Percentiles rank a stretch among this genome's conserved stretches.
These are phyloP conservation scores for Iris macrosiphon DNA, from an alignment of 106 monocot species.

Conservation along the genomic window DNA sequence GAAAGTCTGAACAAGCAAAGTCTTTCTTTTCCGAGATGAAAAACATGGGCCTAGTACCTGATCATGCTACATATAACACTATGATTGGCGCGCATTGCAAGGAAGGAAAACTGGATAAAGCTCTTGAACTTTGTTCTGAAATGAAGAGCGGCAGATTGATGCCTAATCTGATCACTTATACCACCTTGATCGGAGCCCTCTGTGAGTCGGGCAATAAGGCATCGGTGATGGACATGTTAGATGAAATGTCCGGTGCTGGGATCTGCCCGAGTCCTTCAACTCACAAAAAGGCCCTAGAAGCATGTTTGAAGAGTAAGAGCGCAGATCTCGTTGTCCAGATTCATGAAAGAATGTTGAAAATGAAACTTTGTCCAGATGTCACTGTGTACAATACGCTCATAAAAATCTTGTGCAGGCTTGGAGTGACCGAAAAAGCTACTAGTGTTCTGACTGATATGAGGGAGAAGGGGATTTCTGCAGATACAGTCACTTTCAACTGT, in stretches of 20 bases:
- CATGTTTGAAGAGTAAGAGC: conserved; percentile 42
- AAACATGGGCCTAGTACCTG: conserved; percentile 55
- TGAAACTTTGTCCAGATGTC: conserved; percentile 54
- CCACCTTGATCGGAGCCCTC: conserved; percentile 38
- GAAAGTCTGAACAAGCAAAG: conserved; percentile 60
- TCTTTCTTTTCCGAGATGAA: conserved; percentile 49
- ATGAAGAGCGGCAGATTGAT: conserved; percentile 50
- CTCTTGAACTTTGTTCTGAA: conserved; percentile 40
- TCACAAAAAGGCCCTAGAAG: conserved; percentile 44
- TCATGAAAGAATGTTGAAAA: conserved; percentile 37
- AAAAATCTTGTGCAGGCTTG: conserved; percentile 57
- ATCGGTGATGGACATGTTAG: conserved; percentile 36
- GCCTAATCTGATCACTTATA: conserved; percentile 76
- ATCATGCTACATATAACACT: conserved; percentile 74
- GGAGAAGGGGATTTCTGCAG: conserved; percentile 40
- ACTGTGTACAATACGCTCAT: conserved; percentile 59
- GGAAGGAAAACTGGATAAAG: conserved; percentile 44
- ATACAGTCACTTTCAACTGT: conserved; percentile 54
- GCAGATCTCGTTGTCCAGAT: conserved; percentile 47
- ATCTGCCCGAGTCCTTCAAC: conserved; percentile 36
- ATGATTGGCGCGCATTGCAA: conserved; percentile 53
- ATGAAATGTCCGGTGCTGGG: conserved; percentile 55
- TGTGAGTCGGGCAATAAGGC: conserved; percentile 32
- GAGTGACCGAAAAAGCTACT: conserved; percentile 60
- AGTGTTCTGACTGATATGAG: conserved; percentile 50